phyloP scores from a whole-genome alignment of 129 eudicot species.

The Dittrichia graveolens region DNA sequence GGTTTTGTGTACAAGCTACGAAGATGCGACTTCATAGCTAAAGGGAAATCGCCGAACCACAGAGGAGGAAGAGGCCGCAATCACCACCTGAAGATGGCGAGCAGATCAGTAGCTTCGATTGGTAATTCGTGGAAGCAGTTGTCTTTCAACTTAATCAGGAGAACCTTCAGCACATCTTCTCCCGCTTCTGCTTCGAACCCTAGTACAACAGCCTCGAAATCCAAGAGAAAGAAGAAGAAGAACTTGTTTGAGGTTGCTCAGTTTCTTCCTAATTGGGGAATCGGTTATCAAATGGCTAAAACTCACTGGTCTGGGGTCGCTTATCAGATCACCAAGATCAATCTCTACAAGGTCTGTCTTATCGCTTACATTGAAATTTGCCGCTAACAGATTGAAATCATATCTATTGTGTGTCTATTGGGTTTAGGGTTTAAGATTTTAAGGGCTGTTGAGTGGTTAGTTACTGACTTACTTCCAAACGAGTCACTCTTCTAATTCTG shows the following conservation, averaged over 20 bases:
- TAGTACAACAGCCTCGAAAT: constrained; percentile 36
- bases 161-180: constrained; percentile 26
- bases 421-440: background rate
- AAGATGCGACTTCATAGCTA: background rate
- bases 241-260: constrained; percentile 83
- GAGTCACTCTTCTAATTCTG: background rate
- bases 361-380: background rate
- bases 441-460: constrained; percentile 15
- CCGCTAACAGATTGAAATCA: background rate
- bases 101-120: constrained; percentile 30
- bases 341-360: constrained; percentile 70
- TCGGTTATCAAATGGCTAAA: constrained; percentile 95
- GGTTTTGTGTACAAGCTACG: background rate
- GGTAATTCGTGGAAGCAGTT: constrained; percentile 32
- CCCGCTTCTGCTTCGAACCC: constrained; percentile 32
- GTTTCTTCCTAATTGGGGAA: constrained; percentile 93
- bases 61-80: constrained; percentile 21
- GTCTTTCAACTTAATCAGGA: constrained; percentile 18
- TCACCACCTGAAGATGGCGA: constrained; percentile 31
- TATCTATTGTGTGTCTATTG: background rate
- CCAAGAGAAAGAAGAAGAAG: constrained; percentile 64
- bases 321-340: constrained; percentile 88
- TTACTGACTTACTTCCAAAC: constrained; percentile 4
- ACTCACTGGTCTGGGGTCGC: constrained; percentile 87
- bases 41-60: constrained; percentile 8